Conservation (phyloP, 2,329 filamentous ascomycete genomes). For the Dactylellina haptotyla region DNA sequence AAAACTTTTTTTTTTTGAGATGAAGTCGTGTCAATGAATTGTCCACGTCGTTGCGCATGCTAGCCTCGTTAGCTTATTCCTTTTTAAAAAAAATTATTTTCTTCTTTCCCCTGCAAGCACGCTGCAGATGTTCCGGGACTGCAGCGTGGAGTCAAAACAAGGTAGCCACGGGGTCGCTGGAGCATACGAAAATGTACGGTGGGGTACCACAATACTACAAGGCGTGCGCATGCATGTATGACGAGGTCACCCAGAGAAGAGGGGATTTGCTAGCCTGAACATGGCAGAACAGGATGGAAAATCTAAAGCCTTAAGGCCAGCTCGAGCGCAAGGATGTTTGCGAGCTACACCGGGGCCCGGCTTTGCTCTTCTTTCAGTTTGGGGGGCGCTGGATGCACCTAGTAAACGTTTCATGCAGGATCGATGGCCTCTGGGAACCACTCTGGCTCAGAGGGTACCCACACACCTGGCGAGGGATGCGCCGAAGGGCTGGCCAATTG, state of each 20-base stretch:
- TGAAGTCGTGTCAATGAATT: slow-evolving; percentile 51
- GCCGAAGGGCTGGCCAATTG: slow-evolving; percentile 33
- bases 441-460: slow-evolving; percentile 13
- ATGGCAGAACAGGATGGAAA: slow-evolving; percentile 49
- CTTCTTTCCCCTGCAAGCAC: slow-evolving; percentile 26
- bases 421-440: slow-evolving; percentile 44
- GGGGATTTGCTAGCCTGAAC: background rate
- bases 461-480: slow-evolving; percentile 15
- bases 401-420: slow-evolving; percentile 54
- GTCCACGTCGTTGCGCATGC: slow-evolving; percentile 54
- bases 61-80: slow-evolving; percentile 51
- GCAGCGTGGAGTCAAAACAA: slow-evolving; percentile 40
- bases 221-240: slow-evolving; percentile 51
- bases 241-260: slow-evolving; percentile 48
- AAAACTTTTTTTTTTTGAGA: slow-evolving; percentile 41
- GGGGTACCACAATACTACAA: slow-evolving; percentile 50
- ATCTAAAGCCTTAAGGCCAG: slow-evolving; percentile 34
- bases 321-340: slow-evolving; percentile 40
- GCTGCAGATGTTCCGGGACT: slow-evolving; percentile 46
- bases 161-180: slow-evolving; percentile 34
- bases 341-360: slow-evolving; percentile 38
- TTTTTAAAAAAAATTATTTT: slow-evolving; percentile 41
- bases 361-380: slow-evolving; percentile 24
- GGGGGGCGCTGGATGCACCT: slow-evolving; percentile 38
- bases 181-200: slow-evolving; percentile 14